phyloP scores from a whole-genome alignment of 345 rosid species.

The Heritiera fomes region DNA sequence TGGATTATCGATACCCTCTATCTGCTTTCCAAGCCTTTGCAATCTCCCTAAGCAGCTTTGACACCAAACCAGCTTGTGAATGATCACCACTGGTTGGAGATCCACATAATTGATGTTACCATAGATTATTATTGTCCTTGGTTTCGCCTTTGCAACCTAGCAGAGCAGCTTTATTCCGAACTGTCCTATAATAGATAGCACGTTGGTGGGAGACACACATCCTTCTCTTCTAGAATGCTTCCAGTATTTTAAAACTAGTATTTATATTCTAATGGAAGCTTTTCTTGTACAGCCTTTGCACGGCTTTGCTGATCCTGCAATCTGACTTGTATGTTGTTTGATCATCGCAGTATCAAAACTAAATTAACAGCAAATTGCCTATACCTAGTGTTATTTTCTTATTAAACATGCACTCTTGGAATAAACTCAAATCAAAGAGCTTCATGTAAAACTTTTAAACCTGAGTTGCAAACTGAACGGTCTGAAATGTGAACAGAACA shows the following conservation, averaged over 20 bases:
- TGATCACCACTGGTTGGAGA: slow-evolving; percentile 31
- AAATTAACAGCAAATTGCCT: slow-evolving; percentile 5
- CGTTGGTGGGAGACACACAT: background rate
- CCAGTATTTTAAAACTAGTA: slow-evolving; percentile 1
- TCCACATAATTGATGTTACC: slow-evolving; percentile 2
- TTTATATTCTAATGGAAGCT: slow-evolving; percentile 17
- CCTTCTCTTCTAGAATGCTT: slow-evolving; percentile 8
- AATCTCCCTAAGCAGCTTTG: slow-evolving; percentile 93
- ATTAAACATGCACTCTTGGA: background rate
- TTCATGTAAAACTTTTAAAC: background rate
- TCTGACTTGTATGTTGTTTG: slow-evolving; percentile 26
- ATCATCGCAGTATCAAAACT: slow-evolving; percentile 4
- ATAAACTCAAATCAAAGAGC: background rate
- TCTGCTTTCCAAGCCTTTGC: slow-evolving; percentile 96
- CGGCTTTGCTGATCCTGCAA: slow-evolving; percentile 19
- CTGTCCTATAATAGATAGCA: background rate
- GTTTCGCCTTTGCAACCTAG: background rate
- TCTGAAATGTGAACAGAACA: no score
- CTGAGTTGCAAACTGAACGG: background rate
- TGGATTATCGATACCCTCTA: slow-evolving; percentile 89
- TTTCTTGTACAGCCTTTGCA: slow-evolving; percentile 12
- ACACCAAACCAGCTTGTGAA: slow-evolving; percentile 89
- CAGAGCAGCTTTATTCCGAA: background rate
- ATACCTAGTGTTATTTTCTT: background rate
- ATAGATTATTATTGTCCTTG: slow-evolving; percentile 13